Percentiles rank a stretch among this genome's conserved stretches.
Evolutionary conservation across 176 grass and related monocot genomes (phyloP).

Genomic region (maize (Zea mays)): DNA sequence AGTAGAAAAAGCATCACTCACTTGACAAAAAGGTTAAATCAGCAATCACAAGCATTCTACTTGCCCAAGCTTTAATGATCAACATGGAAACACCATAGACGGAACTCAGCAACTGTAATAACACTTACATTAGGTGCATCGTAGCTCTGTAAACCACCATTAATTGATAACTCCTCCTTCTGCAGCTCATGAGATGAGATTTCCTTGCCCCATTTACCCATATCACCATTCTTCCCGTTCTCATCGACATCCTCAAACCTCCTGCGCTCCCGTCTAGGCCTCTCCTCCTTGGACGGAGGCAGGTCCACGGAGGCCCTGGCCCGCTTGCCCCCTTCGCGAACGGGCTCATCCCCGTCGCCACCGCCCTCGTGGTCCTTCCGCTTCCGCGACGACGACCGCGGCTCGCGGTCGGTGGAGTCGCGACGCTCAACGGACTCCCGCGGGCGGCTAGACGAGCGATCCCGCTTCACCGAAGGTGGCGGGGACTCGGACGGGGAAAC

Average conservation of each 20-base stretch:
- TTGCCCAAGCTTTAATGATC: constrained; percentile 23
- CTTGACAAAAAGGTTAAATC: background rate
- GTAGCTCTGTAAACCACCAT: constrained; percentile 44
- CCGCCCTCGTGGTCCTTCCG: constrained; percentile 43
- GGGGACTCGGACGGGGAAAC: constrained; percentile 39
- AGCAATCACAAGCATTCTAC: background rate
- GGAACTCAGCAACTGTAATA: background rate
- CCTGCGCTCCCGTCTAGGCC: constrained; percentile 39
- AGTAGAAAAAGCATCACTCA: background rate
- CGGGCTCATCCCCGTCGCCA: constrained; percentile 24
- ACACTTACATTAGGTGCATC: constrained; percentile 56
- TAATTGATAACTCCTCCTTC: constrained; percentile 24
- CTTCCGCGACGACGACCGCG: constrained; percentile 30
- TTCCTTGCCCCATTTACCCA: constrained; percentile 47
- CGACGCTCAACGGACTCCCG: constrained; percentile 40
- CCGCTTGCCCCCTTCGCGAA: constrained; percentile 44
- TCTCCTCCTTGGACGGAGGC: constrained; percentile 39
- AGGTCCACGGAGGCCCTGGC: constrained; percentile 57
- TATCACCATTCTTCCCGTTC: constrained; percentile 41
- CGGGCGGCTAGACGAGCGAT: constrained; percentile 46
- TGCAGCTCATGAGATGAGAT: constrained; percentile 33
- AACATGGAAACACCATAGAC: background rate
- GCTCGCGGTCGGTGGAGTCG: constrained; percentile 40
- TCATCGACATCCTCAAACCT: constrained; percentile 47
- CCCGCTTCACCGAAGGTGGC: constrained; percentile 40